Evolutionary conservation across 2,329 filamentous ascomycete species (phyloP).

Genomic region (Plectosphaerella plurivora): DNA sequence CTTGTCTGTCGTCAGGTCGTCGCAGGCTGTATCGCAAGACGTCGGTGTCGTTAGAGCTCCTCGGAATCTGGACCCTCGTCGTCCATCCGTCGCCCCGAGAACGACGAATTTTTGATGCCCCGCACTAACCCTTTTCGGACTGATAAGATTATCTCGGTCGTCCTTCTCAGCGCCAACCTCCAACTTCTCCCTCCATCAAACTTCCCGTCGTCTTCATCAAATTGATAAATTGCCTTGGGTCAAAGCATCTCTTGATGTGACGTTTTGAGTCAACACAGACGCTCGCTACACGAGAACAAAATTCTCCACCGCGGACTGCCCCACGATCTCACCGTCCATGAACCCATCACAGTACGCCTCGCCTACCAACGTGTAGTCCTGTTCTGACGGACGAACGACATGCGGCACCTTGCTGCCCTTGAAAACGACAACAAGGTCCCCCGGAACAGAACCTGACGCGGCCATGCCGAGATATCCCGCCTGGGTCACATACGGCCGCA

Average conservation of each 20-base stretch:
- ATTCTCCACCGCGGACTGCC: neutral
- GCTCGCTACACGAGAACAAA: neutral
- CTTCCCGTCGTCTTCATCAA: no score
- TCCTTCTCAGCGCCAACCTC: no score
- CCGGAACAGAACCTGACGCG: neutral
- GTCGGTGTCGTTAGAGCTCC: neutral
- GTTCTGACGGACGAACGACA: conserved; percentile 11
- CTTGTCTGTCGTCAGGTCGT: neutral
- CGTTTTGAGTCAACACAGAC: no score
- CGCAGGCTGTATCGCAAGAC: neutral
- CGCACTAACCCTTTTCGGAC: conserved; percentile 32
- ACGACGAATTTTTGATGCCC: conserved; percentile 21
- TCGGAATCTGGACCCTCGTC: neutral
- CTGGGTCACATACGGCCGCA: conserved; percentile 6
- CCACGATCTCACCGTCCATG: conserved; percentile 9
- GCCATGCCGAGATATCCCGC: conserved; percentile 10
- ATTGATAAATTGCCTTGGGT: no score
- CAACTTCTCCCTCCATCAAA: no score
- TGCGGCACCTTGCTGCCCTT: conserved; percentile 9
- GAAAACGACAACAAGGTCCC: conserved; percentile 8
- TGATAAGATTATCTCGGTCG: conserved; percentile 14
- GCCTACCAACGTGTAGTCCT: conserved; percentile 6
- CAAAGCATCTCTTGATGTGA: no score
- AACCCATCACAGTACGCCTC: conserved; percentile 8
- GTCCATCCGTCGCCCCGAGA: no score